These are phyloP conservation scores for Podospora appendiculata DNA, from an alignment of 495 filamentous ascomycete genomes.

Conservation along the genomic window DNA sequence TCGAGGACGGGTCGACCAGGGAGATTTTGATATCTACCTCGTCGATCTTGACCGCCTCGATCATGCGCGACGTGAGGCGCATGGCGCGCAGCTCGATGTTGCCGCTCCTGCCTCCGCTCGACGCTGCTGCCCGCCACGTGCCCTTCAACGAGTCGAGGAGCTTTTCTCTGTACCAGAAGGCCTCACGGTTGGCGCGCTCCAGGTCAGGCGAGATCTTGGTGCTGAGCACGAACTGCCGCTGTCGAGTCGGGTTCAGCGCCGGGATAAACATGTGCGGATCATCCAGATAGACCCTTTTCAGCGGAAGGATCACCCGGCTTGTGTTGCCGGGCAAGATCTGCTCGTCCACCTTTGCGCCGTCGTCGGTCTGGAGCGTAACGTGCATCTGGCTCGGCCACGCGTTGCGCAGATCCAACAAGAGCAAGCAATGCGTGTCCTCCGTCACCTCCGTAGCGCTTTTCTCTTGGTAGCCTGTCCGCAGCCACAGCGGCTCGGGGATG, in stretches of 20 bases:
- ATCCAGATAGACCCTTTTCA: slow-evolving; percentile 67
- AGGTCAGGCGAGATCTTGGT: slow-evolving; percentile 70
- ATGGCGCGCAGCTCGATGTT: slow-evolving; percentile 68
- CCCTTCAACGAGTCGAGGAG: slow-evolving; percentile 65
- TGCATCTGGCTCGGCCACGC: slow-evolving; percentile 73
- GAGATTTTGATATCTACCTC: slow-evolving; percentile 66
- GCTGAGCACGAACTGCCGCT: slow-evolving; percentile 85
- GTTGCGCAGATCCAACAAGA: slow-evolving; percentile 80
- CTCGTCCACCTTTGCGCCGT: slow-evolving; percentile 32
- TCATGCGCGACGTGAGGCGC: slow-evolving; percentile 67
- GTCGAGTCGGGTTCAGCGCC: slow-evolving; percentile 63
- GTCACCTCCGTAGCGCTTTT: slow-evolving; percentile 18
- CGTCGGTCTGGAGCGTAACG: slow-evolving; percentile 41
- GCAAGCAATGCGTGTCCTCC: slow-evolving; percentile 62
- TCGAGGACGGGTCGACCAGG: slow-evolving; percentile 26
- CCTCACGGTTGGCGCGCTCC: slow-evolving; percentile 71
- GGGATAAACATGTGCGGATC: slow-evolving; percentile 75
- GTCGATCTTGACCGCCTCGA: slow-evolving; percentile 74
- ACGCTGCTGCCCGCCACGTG: slow-evolving; percentile 51
- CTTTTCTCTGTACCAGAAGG: slow-evolving; percentile 88
- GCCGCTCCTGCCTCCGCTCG: slow-evolving; percentile 52
- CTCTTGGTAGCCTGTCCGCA: slow-evolving; percentile 14
- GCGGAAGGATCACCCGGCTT: slow-evolving; percentile 65
- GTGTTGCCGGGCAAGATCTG: slow-evolving; percentile 73
- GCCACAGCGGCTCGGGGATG: slow-evolving; percentile 42